These are phyloP conservation scores for Globisporangium perplexum DNA, from an alignment of 352 stramenopile genomes.

Conservation along the genomic window DNA sequence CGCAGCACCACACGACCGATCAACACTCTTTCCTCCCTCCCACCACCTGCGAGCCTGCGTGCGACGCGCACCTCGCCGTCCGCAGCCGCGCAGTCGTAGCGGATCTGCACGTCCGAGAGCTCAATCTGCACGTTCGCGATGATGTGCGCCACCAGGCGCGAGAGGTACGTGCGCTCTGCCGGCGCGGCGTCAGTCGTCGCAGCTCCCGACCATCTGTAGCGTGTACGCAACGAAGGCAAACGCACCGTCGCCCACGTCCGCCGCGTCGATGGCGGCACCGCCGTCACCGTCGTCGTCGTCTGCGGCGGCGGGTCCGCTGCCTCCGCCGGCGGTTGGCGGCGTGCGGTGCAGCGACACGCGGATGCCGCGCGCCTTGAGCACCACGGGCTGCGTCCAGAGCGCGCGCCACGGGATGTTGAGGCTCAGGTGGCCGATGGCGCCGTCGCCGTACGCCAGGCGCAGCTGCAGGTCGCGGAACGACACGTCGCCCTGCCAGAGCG, in stretches of 20 bases:
- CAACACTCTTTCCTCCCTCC: background rate
- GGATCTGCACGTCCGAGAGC: conserved; percentile 70
- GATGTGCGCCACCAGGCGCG: conserved; percentile 74
- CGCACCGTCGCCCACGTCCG: conserved; percentile 29
- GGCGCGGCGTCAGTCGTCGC: background rate
- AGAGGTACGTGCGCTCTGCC: conserved; percentile 77
- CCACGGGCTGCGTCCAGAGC: conserved; percentile 78
- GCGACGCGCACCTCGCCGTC: conserved; percentile 39
- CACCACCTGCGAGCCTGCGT: background rate
- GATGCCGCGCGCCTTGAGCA: conserved; percentile 70
- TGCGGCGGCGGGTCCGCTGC: conserved; percentile 14
- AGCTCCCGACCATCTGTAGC: no score
- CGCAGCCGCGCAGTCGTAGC: conserved; percentile 71
- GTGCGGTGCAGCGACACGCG: conserved; percentile 67
- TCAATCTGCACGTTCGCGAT: conserved; percentile 87
- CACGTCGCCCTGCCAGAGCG: conserved; percentile 82
- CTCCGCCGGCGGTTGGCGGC: conserved; percentile 8
- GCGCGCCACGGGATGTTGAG: conserved; percentile 83
- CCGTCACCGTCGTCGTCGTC: conserved; percentile 16
- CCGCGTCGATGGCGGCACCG: conserved; percentile 13
- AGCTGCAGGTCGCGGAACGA: conserved; percentile 80
- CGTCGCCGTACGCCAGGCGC: conserved; percentile 71
- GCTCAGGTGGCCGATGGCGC: conserved; percentile 67
- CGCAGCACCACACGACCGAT: conserved; percentile 1
- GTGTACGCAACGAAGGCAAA: background rate